These are phyloP conservation scores for Penicillium paxilli DNA, from an alignment of 495 filamentous ascomycete genomes.

Conservation along the genomic window DNA sequence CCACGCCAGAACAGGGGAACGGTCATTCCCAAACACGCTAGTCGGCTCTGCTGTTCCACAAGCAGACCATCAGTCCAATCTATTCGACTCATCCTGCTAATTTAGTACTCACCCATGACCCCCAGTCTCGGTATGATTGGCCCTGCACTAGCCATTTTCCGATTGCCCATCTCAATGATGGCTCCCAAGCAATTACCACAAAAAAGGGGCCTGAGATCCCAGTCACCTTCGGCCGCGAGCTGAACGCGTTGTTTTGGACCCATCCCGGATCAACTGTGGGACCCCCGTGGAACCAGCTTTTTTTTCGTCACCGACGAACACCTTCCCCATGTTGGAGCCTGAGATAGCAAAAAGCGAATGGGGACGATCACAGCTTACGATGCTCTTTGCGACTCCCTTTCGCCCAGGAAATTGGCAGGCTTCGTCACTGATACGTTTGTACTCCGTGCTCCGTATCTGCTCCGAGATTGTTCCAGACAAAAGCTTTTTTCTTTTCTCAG, in stretches of 20 bases:
- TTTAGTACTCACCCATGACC: background rate
- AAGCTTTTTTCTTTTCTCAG: background rate
- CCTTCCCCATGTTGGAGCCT: conserved; percentile 19
- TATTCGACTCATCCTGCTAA: conserved; percentile 14
- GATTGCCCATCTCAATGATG: background rate
- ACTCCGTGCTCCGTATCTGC: background rate
- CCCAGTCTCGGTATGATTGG: conserved; percentile 16
- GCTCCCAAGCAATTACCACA: background rate
- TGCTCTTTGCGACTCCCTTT: conserved; percentile 8
- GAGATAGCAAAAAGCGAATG: background rate
- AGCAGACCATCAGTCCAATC: conserved; percentile 13
- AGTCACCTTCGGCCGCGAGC: conserved; percentile 1
- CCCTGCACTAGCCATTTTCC: background rate
- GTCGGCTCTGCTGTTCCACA: conserved; percentile 14
- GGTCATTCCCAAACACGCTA: conserved; percentile 28
- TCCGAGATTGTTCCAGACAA: background rate
- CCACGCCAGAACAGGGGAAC: conserved; percentile 16
- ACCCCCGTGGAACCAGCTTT: conserved; percentile 9
- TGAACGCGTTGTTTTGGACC: conserved; percentile 18
- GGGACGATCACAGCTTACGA: conserved; percentile 2
- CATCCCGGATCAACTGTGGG: conserved; percentile 17
- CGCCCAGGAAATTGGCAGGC: too few species aligned
- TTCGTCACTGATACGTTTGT: too few species aligned
- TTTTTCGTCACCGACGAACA: conserved; percentile 21
- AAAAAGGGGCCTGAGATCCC: conserved; percentile 10